A percentile compares a stretch with the other conserved stretches of the same genome.
These are phyloP conservation scores for Wickerhamomyces mucosus DNA, from an alignment of 805 yeast genomes.

Conservation along the genomic window DNA sequence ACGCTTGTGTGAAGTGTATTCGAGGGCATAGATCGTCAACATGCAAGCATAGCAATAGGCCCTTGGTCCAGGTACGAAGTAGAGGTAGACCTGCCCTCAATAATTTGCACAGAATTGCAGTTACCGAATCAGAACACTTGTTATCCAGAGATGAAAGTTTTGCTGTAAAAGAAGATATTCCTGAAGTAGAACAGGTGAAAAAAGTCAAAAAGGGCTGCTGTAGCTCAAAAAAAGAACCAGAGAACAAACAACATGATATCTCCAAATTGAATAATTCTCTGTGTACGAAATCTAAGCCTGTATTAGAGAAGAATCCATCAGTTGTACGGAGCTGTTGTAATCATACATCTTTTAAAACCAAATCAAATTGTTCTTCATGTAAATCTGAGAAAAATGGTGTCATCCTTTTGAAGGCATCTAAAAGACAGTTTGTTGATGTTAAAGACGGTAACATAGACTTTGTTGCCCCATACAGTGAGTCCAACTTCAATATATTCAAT, in stretches of 20 bases:
- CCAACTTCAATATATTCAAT: slow-evolving; percentile 1
- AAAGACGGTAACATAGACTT: slow-evolving; percentile 17
- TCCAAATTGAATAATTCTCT: too few species aligned
- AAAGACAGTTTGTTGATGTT: slow-evolving; percentile 19
- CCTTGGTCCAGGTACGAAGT: slow-evolving; percentile 65
- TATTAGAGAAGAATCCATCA: too few species aligned
- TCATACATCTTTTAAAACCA: not conserved
- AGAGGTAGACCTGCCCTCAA: slow-evolving; percentile 65
- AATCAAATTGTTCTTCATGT: slow-evolving; percentile 3
- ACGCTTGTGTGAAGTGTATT: slow-evolving; percentile 70
- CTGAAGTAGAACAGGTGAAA: not conserved
- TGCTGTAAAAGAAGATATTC: slow-evolving; percentile 3
- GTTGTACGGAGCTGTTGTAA: not conserved
- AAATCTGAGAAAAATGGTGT: slow-evolving; percentile 11
- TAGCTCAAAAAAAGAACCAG: too few species aligned
- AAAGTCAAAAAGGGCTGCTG: not conserved
- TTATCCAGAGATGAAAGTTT: slow-evolving; percentile 10
- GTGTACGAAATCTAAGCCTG: too few species aligned
- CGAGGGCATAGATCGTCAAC: slow-evolving; percentile 77
- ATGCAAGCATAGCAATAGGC: slow-evolving; percentile 65
- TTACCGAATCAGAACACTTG: slow-evolving; percentile 16
- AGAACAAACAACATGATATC: too few species aligned
- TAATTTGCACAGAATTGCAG: slow-evolving; percentile 22
- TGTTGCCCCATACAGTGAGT: slow-evolving; percentile 18
- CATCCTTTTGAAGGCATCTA: slow-evolving; percentile 18